Conservation (phyloP, 2,329 filamentous ascomycete species). For the Saccharata proteae region DNA sequence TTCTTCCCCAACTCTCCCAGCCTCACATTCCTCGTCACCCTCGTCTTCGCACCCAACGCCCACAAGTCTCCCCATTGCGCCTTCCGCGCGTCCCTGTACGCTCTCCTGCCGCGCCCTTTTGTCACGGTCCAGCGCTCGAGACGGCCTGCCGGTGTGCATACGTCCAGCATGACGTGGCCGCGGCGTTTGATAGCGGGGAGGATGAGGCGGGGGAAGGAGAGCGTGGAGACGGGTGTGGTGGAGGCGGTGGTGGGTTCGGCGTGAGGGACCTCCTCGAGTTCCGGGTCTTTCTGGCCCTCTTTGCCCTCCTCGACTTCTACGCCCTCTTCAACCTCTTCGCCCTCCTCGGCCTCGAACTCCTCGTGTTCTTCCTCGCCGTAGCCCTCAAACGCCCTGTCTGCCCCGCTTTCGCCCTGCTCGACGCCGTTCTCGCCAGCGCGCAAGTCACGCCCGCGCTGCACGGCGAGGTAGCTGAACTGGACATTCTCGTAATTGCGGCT, state of each 20-base stretch:
- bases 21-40: conserved; percentile 49
- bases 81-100: conserved; percentile 89
- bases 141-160: conserved; percentile 75
- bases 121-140: conserved; percentile 93
- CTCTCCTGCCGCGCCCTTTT: conserved; percentile 63
- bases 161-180: conserved; percentile 77
- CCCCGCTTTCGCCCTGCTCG: conserved; percentile 43
- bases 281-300: too few relatives aligned
- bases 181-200: conserved; percentile 74
- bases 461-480: conserved; percentile 76
- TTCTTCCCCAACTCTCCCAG: conserved; percentile 37
- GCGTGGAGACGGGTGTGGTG: conserved; percentile 31
- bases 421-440: conserved; percentile 27
- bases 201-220: conserved; percentile 66
- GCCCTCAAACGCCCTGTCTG: conserved; percentile 58
- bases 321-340: conserved; percentile 7
- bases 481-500: conserved; percentile 81
- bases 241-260: conserved; percentile 17
- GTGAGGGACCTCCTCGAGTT: too few relatives aligned
- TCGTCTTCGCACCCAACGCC: conserved; percentile 87
- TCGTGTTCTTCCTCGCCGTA: conserved; percentile 33
- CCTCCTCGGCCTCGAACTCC: conserved; percentile 3
- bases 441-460: conserved; percentile 62
- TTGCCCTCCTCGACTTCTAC: conserved; percentile 11
- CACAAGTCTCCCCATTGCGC: conserved; percentile 85